Percentiles rank a stretch among this genome's conserved stretches.
These are phyloP conservation scores for Rhodotorula glutinis DNA, from an alignment of 1,284 basidiomycete genomes.

Conservation along the genomic window DNA sequence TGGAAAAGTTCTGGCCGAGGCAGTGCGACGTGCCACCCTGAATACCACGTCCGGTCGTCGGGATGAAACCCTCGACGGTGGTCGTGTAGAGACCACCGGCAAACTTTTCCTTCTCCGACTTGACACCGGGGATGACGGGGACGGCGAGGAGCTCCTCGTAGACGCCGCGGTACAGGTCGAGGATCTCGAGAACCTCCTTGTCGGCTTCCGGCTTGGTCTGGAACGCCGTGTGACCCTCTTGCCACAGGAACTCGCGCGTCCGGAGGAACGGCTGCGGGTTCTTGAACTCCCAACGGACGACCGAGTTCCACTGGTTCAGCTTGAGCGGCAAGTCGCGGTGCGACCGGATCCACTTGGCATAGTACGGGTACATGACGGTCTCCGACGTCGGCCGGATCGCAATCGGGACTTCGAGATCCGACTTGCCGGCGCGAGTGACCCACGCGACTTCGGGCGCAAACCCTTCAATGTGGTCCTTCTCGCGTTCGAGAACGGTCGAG, in stretches of 20 bases:
- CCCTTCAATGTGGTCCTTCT: slow-evolving; percentile 99
- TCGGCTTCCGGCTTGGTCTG: slow-evolving; percentile 86
- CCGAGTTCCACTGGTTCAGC: slow-evolving; percentile 98
- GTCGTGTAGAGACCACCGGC: slow-evolving; percentile 98
- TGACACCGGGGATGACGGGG: slow-evolving; percentile 92
- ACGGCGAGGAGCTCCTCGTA: slow-evolving; percentile 97
- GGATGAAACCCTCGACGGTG: slow-evolving; percentile 96
- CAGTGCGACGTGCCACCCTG: slow-evolving; percentile 98
- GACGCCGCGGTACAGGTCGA: slow-evolving; percentile 93
- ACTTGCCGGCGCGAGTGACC: slow-evolving; percentile 92
- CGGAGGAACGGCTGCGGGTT: slow-evolving; percentile 99
- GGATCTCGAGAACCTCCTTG: slow-evolving; percentile 84
- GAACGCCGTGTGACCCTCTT: slow-evolving; percentile 97
- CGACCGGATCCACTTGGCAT: slow-evolving; percentile 80
- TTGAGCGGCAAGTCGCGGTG: slow-evolving; percentile 96
- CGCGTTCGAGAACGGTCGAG: slow-evolving; percentile 83
- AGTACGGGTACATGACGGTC: slow-evolving; percentile 47
- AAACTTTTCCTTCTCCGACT: slow-evolving; percentile 99
- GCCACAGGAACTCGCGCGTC: slow-evolving; percentile 99
- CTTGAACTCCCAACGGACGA: slow-evolving; percentile 99
- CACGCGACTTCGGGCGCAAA: slow-evolving; percentile 99
- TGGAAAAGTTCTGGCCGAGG: slow-evolving; percentile 97
- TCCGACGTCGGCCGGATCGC: slow-evolving; percentile 98
- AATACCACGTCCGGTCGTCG: slow-evolving; percentile 94
- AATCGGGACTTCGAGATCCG: slow-evolving; percentile 93